Conservation (phyloP, 768 basidiomycete species). For the Phanerochaete carnosa region DNA sequence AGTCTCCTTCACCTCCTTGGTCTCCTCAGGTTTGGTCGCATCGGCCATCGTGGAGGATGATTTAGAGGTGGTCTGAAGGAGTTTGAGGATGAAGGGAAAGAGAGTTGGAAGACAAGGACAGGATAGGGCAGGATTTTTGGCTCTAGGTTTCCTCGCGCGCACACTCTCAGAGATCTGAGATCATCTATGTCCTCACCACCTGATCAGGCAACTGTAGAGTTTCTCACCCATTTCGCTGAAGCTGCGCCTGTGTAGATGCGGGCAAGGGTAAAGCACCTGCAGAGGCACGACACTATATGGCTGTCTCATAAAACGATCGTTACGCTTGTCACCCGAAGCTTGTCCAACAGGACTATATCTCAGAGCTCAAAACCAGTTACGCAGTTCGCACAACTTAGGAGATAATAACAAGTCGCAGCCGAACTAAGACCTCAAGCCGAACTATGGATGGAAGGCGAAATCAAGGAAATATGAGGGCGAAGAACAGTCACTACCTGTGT, state of each 20-base stretch:
- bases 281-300: too few relatives aligned
- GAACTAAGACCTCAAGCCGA: too few relatives aligned
- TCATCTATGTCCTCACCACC: neutral
- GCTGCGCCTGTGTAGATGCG: too few relatives aligned
- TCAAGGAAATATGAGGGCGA: neutral
- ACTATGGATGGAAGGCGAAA: neutral
- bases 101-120: neutral
- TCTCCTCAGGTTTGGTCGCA: constrained; percentile 38
- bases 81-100: neutral
- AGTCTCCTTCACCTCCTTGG: constrained; percentile 41
- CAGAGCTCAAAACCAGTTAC: too few relatives aligned
- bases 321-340: too few relatives aligned
- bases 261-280: too few relatives aligned
- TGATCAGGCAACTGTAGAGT: constrained; percentile 11
- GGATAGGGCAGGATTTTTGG: neutral
- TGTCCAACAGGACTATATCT: too few relatives aligned
- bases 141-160: neutral
- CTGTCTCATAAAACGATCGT: too few relatives aligned
- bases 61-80: neutral
- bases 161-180: neutral
- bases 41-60: constrained; percentile 51
- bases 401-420: too few relatives aligned
- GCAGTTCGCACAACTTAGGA: too few relatives aligned
- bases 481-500: neutral
- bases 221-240: too few relatives aligned